A percentile compares a stretch with the other conserved stretches of the same genome.
These are phyloP conservation scores for Thymus quinquecostatus DNA, from an alignment of 257 asterid species.

Conservation along the genomic window DNA sequence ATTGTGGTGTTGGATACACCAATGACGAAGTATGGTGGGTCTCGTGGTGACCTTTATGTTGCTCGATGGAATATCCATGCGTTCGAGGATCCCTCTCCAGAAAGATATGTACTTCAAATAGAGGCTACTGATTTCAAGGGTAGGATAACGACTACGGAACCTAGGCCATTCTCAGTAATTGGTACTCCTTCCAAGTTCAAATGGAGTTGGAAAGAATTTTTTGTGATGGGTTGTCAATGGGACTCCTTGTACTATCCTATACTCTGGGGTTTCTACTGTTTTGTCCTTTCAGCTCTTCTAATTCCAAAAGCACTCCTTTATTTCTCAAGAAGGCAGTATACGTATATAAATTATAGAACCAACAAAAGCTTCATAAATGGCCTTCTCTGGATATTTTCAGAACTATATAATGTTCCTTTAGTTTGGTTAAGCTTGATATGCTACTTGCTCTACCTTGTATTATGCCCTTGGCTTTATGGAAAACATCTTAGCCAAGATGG, in stretches of 20 bases:
- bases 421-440: conserved; percentile 52
- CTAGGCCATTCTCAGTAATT: conserved; percentile 76
- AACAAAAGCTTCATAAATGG: conserved; percentile 51
- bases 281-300: conserved; percentile 52
- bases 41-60: conserved; percentile 70
- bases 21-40: conserved; percentile 54
- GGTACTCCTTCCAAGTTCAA: conserved; percentile 60
- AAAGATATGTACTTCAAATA: conserved; percentile 73
- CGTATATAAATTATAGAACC: conserved; percentile 48
- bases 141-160: conserved; percentile 60
- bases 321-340: conserved; percentile 49
- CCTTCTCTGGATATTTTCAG: conserved; percentile 59
- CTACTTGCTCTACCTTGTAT: conserved; percentile 77
- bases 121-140: conserved; percentile 68
- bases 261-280: conserved; percentile 55
- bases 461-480: conserved; percentile 90
- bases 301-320: conserved; percentile 55
- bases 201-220: conserved; percentile 82
- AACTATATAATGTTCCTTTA: conserved; percentile 49
- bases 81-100: conserved; percentile 85
- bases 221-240: conserved; percentile 98
- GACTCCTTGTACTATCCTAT: conserved; percentile 72
- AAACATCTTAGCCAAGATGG: conserved; percentile 54
- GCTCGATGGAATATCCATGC: conserved; percentile 76
- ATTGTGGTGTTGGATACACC: conserved; percentile 61